phyloP scores from a whole-genome alignment of 768 basidiomycete genomes.

The Pleurotus platypus region DNA sequence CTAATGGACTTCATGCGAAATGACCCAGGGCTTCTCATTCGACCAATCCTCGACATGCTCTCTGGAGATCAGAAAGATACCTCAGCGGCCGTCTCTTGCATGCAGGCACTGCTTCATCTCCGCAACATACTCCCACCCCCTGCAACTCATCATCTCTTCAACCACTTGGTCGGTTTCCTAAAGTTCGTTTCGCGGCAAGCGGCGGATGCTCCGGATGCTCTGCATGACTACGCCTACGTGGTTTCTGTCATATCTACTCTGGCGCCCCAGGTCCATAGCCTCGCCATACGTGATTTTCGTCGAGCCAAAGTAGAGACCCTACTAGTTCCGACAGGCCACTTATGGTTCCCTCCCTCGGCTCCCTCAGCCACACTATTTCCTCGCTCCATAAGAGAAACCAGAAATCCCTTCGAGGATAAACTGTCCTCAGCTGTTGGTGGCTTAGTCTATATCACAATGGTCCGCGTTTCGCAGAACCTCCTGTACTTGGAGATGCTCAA shows the following conservation, averaged over 20 bases:
- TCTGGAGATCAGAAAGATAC: slow-evolving; percentile 47
- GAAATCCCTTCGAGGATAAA: slow-evolving; percentile 28
- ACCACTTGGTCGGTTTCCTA: slow-evolving; percentile 66
- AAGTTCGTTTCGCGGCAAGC: slow-evolving; percentile 45
- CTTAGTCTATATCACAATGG: slow-evolving; percentile 54
- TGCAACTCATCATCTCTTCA: slow-evolving; percentile 64
- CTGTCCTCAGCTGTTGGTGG: slow-evolving; percentile 28
- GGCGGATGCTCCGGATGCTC: slow-evolving; percentile 34
- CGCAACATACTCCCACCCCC: slow-evolving; percentile 57
- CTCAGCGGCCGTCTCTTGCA: slow-evolving; percentile 41
- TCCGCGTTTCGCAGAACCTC: slow-evolving; percentile 70
- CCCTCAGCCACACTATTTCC: slow-evolving; percentile 65
- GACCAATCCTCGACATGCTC: slow-evolving; percentile 60
- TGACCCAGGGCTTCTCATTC: slow-evolving; percentile 64
- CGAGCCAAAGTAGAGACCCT: slow-evolving; percentile 69
- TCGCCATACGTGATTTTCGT: slow-evolving; percentile 69
- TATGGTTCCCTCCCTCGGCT: slow-evolving; percentile 64
- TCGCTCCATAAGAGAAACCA: slow-evolving; percentile 27
- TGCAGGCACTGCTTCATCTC: slow-evolving; percentile 57
- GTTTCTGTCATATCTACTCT: slow-evolving; percentile 59
- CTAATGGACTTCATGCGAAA: slow-evolving; percentile 70
- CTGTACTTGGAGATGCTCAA: slow-evolving; percentile 62
- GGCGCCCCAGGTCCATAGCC: slow-evolving; percentile 61
- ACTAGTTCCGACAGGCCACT: slow-evolving; percentile 63
- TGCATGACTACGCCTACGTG: slow-evolving; percentile 50